Evolutionary conservation across 805 yeast species (phyloP).

Genomic region (Metschnikowia lachancei): DNA sequence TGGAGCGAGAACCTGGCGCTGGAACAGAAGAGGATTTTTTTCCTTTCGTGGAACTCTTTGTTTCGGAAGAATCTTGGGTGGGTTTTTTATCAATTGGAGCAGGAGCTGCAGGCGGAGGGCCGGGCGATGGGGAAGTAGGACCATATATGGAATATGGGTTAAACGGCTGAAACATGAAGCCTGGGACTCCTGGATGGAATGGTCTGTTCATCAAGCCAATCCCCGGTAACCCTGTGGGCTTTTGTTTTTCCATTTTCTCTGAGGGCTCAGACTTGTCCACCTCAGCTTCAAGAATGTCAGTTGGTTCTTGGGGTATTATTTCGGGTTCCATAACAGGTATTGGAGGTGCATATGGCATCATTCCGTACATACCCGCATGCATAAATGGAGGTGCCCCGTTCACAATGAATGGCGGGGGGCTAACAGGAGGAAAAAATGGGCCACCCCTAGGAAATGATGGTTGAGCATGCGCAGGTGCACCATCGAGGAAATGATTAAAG

Average conservation of each 20-base stretch:
- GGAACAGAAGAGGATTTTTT: background rate
- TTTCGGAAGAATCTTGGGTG: slow-evolving; percentile 3
- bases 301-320: slow-evolving; percentile 6
- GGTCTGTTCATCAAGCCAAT: slow-evolving; percentile 40
- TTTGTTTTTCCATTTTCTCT: slow-evolving; percentile 12
- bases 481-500: slow-evolving; percentile 31
- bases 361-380: slow-evolving; percentile 36
- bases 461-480: slow-evolving; percentile 11
- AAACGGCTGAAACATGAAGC: slow-evolving; percentile 51
- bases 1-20: background rate
- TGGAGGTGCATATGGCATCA: slow-evolving; percentile 26
- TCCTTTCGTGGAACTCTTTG: background rate
- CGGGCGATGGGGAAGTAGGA: slow-evolving; percentile 25
- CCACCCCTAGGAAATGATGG: slow-evolving; percentile 27
- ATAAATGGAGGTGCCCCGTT: slow-evolving; percentile 35
- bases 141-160: slow-evolving; percentile 43
- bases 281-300: slow-evolving; percentile 5
- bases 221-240: slow-evolving; percentile 21
- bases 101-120: slow-evolving; percentile 8
- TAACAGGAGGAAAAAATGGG: slow-evolving; percentile 33
- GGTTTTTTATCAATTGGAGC: slow-evolving; percentile 14
- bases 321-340: slow-evolving; percentile 12
- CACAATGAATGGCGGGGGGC: slow-evolving; percentile 41
- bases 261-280: background rate
- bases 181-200: slow-evolving; percentile 24